Conservation (phyloP, 352 stramenopile species). For the Halophytophthora polymorphica region DNA sequence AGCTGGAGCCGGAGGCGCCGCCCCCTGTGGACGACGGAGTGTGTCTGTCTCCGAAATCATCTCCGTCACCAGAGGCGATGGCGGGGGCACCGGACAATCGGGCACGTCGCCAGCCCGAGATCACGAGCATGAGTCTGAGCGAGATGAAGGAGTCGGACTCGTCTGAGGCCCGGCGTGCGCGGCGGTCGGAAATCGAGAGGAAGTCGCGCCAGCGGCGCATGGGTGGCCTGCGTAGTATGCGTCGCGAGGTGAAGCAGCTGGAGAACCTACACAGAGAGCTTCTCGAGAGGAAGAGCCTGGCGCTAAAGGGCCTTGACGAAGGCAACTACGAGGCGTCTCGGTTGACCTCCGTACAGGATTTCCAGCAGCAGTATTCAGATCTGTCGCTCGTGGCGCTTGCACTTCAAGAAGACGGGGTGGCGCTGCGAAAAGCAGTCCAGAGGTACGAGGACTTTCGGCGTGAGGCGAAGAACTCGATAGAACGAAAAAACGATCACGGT, state of each 20-base stretch:
- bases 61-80: too few relatives aligned
- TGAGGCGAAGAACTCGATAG: conserved; percentile 14
- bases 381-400: conserved; percentile 35
- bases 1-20: too few relatives aligned
- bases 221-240: conserved; percentile 32
- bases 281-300: conserved; percentile 19
- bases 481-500: conserved; percentile 6
- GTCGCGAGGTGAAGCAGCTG: conserved; percentile 46
- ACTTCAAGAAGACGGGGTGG: conserved; percentile 39
- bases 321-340: not conserved
- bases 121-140: conserved; percentile 25
- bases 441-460: conserved; percentile 34
- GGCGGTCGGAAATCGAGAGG: conserved; percentile 62
- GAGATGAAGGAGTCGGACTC: conserved; percentile 6
- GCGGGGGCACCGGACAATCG: too few relatives aligned
- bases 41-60: too few relatives aligned
- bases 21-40: too few relatives aligned
- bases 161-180: conserved; percentile 29
- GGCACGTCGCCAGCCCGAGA: conserved; percentile 8
- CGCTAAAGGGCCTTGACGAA: conserved; percentile 1
- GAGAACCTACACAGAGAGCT: conserved; percentile 41
- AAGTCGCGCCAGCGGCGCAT: conserved; percentile 44
- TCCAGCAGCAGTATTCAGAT: conserved; percentile 25
- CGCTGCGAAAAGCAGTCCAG: conserved; percentile 25
- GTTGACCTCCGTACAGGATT: not conserved